Evolutionary conservation across 2,329 filamentous ascomycete species (phyloP), one percentile per base, ranked within the genome.

Genomic region (Fusarium lateritium): DNA sequence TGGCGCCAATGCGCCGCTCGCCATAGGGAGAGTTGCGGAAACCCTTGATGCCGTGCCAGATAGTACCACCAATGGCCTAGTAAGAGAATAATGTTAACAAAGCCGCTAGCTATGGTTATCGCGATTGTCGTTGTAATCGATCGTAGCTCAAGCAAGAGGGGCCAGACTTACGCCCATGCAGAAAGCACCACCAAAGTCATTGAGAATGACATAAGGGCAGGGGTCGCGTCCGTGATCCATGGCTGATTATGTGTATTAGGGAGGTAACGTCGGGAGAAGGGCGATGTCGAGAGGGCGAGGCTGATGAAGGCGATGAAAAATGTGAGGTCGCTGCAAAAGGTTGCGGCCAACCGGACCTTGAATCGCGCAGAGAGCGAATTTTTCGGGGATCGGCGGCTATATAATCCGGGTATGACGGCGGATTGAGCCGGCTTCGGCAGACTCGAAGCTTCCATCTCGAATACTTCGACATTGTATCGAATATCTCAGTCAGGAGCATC

Each of bases 211-310:
- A 91, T 92, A 98, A 58, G 96, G 96, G 83, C 96, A 98, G 68
- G 96, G 96, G 83, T 98, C 96, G 84, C 96, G 89, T 70, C 93
- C 92, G 86, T 98, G 96, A 89, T 99, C 95, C 92, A 97, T 96
- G 54, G 72, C 61, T 54, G 40, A 51, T 55, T 63, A 51, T 62
- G 50, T 39, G 40, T 58, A 43, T 61, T 62, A 54, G 40, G 45
- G 51, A 38, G 22, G 46, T 51, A 19, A 42, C 34, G 36, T 54
- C 36, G 56, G 45, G 21, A 6, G 52, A 56, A 19, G 45, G 38
- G 52, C 44, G 50, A 49, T 33, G 39, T 40, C 43, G 63, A 57
- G 33, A 61, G 56, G 46, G 38, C 50, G 61, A 62, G 70, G 64
- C 55, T 58, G 56, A 50, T 49, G 42, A 65, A 44, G 56, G 62